Evolutionary conservation across 441 rosid genomes (phyloP), one percentile per base, ranked within the genome.

Genomic region (Gossypium gossypioides): DNA sequence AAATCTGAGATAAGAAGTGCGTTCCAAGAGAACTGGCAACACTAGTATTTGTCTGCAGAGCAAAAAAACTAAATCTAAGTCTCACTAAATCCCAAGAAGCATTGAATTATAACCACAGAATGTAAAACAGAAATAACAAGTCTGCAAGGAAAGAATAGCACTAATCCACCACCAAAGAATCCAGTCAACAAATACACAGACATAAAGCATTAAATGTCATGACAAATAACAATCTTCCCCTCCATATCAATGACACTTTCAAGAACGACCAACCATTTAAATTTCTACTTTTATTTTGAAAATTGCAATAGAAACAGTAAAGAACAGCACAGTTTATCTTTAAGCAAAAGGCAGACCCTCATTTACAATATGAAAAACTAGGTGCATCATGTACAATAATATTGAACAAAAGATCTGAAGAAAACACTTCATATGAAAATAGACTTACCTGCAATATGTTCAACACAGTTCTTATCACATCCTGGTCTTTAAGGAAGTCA

Each of bases 41-140:
- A 83, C 99, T 96, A 51, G 99, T 96, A 80, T 96, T 96, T 68
- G 97, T 96, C 99, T 96, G 95, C 87, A 86, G 74, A 77, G 21
- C 24, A 50, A 9, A 72, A 50, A 27, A 24, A 68, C 16, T 27
- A 24, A 29, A 50, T 25, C 44, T 50, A 50, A 73, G 51, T 62
- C 34, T 42, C 58, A 77, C 55, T n/a, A 46, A 27, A 78, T 59
- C 12, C 50, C 4, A 46, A 29, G 9, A 69, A 48, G 19, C 56
- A 60, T 4, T 13, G 10, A 42, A 40, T 40, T 65, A 52, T 27
- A 68, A 52, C 42, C 16, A 51, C 1, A 5, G 46, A 25, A 51
- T 7, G 44, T 67, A 16, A 34, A 68, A 50, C 27, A 16, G 58
- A 60, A 71, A 42, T 57, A 12, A 12, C 21, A 57, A 22, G 42